Base-by-base conservation (phyloP, 305 asterid genomes). In the Rubia balearica region DNA sequence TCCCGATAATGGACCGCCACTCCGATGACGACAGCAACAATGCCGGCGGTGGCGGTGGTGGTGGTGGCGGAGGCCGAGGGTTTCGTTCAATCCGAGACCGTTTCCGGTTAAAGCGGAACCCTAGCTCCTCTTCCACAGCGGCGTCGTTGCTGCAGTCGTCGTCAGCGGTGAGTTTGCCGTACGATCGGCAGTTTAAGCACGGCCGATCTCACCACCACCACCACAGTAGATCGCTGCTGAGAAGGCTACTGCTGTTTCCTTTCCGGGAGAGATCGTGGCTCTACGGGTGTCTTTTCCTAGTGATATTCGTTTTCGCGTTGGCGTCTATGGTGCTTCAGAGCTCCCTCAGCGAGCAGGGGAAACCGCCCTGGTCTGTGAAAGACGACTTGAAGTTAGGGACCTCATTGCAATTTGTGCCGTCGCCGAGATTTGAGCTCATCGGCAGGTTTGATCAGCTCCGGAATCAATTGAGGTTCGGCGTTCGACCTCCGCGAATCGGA, bases 81-180 rank as follows among this genome's bases (percentile, higher is more conserved):
- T 84, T 85, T 69, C 84, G 65, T 75, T 88, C 96, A 87, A 87
- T 93, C 90, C 94, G 97, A 8, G 98, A 90, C 85, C 92, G 98
- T 73, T 87, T 92, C 78, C 91, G 91, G 49, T 91, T 88, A 81
- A 93, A 93, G 76, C 83, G 98, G 70, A 85, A 79, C 81, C 80
- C 87, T 74, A 68, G 75, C 59, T 45, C 57, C 71, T 48, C 76
- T 11, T 42, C 77, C 38, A 73, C 75, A 72, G 75, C 71, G 14
- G 75, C 89, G 53, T 16, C 36, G 30, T 5, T 64, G 56, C 68
- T 87, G 73, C 86, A 79, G 73, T 65, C 86, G 77, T 24, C 85
- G 71, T 65, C 85, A 76, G 64, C 81, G 16, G 56, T 86, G 17
- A 36, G 17, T 40, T 56, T 71, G 9, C 36, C 76, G 16, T 30